These are phyloP conservation scores for Potentilla sterilis DNA, from an alignment of 306 rosid genomes.

Conservation along the genomic window DNA sequence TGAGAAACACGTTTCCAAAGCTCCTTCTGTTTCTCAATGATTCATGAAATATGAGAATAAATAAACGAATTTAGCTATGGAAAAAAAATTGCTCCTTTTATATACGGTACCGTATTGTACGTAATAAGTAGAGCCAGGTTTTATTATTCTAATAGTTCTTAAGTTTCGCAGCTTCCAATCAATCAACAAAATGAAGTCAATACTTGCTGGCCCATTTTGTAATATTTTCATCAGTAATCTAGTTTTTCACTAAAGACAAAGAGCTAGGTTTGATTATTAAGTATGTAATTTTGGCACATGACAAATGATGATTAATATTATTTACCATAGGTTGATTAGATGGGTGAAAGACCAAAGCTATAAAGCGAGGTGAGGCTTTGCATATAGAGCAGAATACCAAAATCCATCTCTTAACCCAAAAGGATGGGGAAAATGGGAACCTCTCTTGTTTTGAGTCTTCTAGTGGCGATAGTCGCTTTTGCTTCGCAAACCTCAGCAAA, in stretches of 20 bases:
- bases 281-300: constrained; percentile 19
- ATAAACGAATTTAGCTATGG: neutral
- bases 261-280: neutral
- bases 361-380: constrained; percentile 24
- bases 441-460: constrained; percentile 39
- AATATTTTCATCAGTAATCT: neutral
- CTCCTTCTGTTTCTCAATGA: neutral
- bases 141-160: neutral
- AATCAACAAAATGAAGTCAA: constrained; percentile 2
- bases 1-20: neutral
- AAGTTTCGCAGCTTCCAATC: neutral
- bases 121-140: neutral
- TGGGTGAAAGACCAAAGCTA: constrained; percentile 51
- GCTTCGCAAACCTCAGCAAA: constrained; percentile 32
- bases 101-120: neutral
- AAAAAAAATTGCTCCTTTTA: neutral
- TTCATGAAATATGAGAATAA: neutral
- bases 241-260: constrained; percentile 1
- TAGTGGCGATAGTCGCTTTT: constrained; percentile 47
- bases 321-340: constrained; percentile 15
- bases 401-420: constrained; percentile 18
- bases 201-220: neutral
- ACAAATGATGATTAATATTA: constrained; percentile 2
- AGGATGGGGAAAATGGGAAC: constrained; percentile 52
- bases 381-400: constrained; percentile 24